Base-by-base conservation (phyloP, 345 rosid species). In the Eucalyptus marginata region DNA sequence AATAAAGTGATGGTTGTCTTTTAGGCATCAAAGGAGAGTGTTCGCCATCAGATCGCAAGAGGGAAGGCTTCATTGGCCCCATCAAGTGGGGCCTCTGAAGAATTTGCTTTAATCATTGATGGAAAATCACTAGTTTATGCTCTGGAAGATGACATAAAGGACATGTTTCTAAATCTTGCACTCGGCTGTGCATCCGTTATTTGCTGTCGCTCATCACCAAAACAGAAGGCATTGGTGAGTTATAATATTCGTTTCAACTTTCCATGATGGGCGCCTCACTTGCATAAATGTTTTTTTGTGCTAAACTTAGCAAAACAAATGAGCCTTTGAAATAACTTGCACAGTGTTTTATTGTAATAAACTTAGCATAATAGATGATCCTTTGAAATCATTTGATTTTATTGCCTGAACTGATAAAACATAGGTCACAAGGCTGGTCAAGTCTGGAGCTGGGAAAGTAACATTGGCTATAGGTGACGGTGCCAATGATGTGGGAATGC, bases 401-500 rank as follows among this genome's bases (percentile, higher is more conserved):
- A 88, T 54, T 79, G 86, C 33, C 86, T 52, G 24, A 91, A 87
- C 54, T 90, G 83, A 87, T 79, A 49, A 49, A 86, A 56, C 29
- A 71, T 92, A 97, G 99, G 98, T 97, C 36, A 96, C 99, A 22
- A 95, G 96, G 90, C 91, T 97, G 76, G 99, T 97, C 86, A 97
- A 97, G 94, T 87, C 91, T 49, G 99, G 98, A 92, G 94, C 94
- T 8, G 92, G 96, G 88, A 96, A 91, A 90, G 95, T 97, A 46
- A 97, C 99, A 13, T 93, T 97, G 88, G 99, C 98, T 29, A 95
- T 97, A 47, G 99, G 99, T 52, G 99, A 97, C 90, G 99, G 99
- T 47, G 99, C 99, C 50, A 97, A 97, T 92, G 99, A 97, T 90
- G 99, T 97, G 49, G 99, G 99, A 86, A 97, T 97, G 99, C 99